Evolutionary conservation across 2,329 filamentous ascomycete species (phyloP).

Genomic region (Lachnellula cervina): DNA sequence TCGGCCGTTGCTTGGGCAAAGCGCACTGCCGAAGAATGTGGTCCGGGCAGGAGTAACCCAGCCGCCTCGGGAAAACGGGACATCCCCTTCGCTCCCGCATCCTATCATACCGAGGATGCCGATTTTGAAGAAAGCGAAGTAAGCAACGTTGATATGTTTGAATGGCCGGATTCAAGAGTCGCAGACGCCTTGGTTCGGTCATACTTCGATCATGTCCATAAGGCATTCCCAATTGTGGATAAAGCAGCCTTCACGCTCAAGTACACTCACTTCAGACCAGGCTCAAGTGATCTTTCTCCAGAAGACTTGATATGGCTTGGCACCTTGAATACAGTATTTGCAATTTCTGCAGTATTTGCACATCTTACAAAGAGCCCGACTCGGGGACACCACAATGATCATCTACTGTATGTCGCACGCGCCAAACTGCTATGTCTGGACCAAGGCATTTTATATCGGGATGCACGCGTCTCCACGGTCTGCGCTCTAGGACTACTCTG

Average conservation of each 20-base stretch:
- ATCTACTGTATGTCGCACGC: slow-evolving; percentile 18
- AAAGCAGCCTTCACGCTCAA: slow-evolving; percentile 12
- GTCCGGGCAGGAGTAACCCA: not conserved
- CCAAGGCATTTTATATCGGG: slow-evolving; percentile 15
- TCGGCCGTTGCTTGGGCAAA: slow-evolving; percentile 23
- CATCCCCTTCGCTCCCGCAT: slow-evolving; percentile 5
- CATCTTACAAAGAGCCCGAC: slow-evolving; percentile 12
- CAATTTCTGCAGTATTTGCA: slow-evolving; percentile 19
- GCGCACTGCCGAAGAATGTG: slow-evolving; percentile 13
- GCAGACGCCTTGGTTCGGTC: slow-evolving; percentile 15
- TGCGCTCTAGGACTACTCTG: slow-evolving; percentile 18
- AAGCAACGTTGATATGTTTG: slow-evolving; percentile 14
- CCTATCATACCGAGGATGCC: slow-evolving; percentile 23
- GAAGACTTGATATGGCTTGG: slow-evolving; percentile 21
- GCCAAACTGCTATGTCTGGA: slow-evolving; percentile 21
- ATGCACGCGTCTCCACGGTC: slow-evolving; percentile 18
- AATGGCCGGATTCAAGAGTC: slow-evolving; percentile 15
- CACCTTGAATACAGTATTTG: slow-evolving; percentile 23
- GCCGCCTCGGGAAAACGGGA: not conserved
- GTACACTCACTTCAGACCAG: slow-evolving; percentile 11
- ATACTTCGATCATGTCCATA: slow-evolving; percentile 24
- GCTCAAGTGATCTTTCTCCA: slow-evolving; percentile 1
- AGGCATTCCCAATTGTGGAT: slow-evolving; percentile 19
- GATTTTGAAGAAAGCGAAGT: slow-evolving; percentile 19
- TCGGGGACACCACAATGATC: slow-evolving; percentile 14